These are phyloP conservation scores for Coemansia biformis DNA, from an alignment of 192 early-diverging fungal genomes.

Conservation along the genomic window DNA sequence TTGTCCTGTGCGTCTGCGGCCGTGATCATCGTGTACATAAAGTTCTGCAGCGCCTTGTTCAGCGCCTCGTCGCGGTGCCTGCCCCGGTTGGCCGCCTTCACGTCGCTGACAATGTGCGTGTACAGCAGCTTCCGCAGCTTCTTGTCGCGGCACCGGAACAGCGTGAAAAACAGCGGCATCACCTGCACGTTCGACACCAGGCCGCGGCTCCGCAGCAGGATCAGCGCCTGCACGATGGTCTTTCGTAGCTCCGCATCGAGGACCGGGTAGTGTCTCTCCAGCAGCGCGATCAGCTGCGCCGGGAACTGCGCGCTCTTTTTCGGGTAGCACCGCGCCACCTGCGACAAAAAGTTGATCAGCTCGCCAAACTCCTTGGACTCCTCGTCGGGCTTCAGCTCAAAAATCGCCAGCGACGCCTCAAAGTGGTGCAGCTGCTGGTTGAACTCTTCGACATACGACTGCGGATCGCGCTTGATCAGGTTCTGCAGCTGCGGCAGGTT, in stretches of 20 bases:
- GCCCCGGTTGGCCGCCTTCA: constrained; percentile 81
- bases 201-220: constrained; percentile 84
- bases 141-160: constrained; percentile 95
- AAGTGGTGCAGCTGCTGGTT: constrained; percentile 89
- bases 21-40: constrained; percentile 95
- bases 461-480: constrained; percentile 91
- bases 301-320: constrained; percentile 76
- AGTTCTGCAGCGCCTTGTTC: constrained; percentile 95
- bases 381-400: constrained; percentile 80
- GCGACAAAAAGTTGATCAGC: constrained; percentile 85
- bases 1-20: constrained; percentile 60
- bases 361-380: constrained; percentile 78
- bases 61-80: constrained; percentile 96
- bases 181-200: constrained; percentile 57
- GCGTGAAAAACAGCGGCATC: constrained; percentile 93
- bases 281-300: constrained; percentile 73
- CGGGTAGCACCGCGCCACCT: constrained; percentile 84
- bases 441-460: constrained; percentile 92
- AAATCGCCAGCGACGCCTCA: constrained; percentile 80
- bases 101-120: constrained; percentile 91
- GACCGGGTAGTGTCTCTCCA: constrained; percentile 75
- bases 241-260: constrained; percentile 79
- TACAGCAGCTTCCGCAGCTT: constrained; percentile 82
- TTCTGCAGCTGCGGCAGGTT: constrained; percentile 98
- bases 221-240: constrained; percentile 83